Evolutionary conservation across 2,329 filamentous ascomycete genomes (phyloP).

Genomic region (Colletotrichum sp.): DNA sequence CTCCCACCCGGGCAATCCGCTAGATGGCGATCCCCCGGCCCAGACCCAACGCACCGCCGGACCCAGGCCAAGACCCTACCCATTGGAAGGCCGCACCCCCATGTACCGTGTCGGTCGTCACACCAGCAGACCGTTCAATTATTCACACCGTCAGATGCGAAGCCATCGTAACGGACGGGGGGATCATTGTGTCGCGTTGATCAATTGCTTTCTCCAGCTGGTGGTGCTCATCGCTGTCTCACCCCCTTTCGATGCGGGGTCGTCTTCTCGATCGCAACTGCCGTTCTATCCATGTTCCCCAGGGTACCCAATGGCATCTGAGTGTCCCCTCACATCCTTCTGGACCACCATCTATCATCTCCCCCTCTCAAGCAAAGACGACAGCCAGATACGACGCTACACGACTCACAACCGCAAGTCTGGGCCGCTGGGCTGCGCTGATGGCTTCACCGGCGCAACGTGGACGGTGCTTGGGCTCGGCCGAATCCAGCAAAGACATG

Average conservation of each 20-base stretch:
- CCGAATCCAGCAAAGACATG: background rate
- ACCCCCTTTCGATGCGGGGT: conserved; percentile 1
- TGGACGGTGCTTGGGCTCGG: background rate
- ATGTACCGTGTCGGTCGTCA: background rate
- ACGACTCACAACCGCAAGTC: background rate
- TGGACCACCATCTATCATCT: background rate
- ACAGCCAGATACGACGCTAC: background rate
- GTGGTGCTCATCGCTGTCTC: background rate
- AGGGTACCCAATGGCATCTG: background rate
- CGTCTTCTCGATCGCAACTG: background rate
- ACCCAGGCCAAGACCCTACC: background rate
- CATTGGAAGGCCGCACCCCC: background rate
- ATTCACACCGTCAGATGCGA: background rate
- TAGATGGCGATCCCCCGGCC: conserved; percentile 9
- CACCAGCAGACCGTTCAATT: background rate
- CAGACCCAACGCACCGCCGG: background rate
- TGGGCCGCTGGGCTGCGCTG: background rate
- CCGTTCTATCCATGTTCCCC: background rate
- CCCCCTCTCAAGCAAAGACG: background rate
- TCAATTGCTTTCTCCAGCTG: background rate
- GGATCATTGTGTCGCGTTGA: background rate
- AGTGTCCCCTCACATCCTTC: background rate
- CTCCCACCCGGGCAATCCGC: background rate
- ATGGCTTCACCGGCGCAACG: background rate
- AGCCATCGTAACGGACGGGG: background rate